Conservation (phyloP, 345 rosid species). For the Mangifera indica region DNA sequence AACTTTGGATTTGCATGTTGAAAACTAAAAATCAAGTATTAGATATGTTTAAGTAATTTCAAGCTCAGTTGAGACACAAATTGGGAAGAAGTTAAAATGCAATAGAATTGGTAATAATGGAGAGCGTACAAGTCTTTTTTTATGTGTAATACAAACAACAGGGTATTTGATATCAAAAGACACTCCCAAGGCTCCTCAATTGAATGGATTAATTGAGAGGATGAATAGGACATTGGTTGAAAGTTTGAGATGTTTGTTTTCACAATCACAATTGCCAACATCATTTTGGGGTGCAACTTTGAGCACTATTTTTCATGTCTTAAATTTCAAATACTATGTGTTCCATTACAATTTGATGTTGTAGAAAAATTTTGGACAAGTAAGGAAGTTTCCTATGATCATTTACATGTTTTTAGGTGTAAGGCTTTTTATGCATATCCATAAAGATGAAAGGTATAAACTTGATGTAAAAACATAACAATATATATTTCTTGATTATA, state of each 20-base stretch:
- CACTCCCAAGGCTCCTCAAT: neutral
- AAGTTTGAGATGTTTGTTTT: neutral
- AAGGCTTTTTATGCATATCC: neutral
- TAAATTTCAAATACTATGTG: neutral
- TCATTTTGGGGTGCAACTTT: slow-evolving; percentile 3
- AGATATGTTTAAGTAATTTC: neutral
- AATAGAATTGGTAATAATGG: neutral
- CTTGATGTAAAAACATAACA: neutral
- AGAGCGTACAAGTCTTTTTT: neutral
- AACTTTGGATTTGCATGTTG: neutral
- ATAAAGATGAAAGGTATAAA: neutral
- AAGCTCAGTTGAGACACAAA: neutral
- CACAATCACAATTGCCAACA: neutral
- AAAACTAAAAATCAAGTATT: neutral
- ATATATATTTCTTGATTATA: neutral
- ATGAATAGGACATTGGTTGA: neutral
- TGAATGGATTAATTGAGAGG: neutral
- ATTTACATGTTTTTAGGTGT: neutral
- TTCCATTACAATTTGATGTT: neutral
- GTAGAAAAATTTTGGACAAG: neutral
- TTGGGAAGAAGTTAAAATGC: neutral
- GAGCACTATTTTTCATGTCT: neutral
- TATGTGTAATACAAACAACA: neutral
- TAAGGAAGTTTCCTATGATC: neutral
- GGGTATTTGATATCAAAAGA: neutral